These are phyloP conservation scores for Lactarius sanguifluus DNA, from an alignment of 768 basidiomycete species.

Conservation along the genomic window DNA sequence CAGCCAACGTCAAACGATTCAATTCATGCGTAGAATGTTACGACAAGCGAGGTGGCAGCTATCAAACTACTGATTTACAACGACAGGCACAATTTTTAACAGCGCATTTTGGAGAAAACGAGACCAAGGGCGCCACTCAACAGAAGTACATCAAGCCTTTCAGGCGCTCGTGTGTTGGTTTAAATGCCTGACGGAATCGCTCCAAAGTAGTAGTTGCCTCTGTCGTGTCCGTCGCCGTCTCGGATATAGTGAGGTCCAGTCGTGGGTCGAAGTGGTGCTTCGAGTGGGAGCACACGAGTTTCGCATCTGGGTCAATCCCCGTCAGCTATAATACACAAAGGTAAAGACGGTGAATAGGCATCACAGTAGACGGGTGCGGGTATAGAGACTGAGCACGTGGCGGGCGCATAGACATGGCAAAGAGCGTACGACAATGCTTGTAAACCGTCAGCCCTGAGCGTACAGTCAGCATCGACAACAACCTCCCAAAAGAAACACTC, in stretches of 20 bases:
- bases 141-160: slow-evolving; percentile 41
- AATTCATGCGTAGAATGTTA: too few relatives aligned
- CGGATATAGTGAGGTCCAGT: slow-evolving; percentile 58
- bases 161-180: slow-evolving; percentile 53
- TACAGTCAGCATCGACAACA: slow-evolving; percentile 17
- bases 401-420: slow-evolving; percentile 78
- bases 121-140: slow-evolving; percentile 25
- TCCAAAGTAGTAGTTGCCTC: slow-evolving; percentile 44
- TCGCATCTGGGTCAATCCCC: slow-evolving; percentile 54
- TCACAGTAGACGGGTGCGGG: slow-evolving; percentile 81
- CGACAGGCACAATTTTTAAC: background rate
- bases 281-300: slow-evolving; percentile 72
- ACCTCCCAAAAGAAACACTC: background rate
- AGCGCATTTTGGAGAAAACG: background rate
- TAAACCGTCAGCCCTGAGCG: slow-evolving; percentile 60
- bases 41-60: background rate
- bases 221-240: slow-evolving; percentile 40
- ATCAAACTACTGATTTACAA: background rate
- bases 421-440: slow-evolving; percentile 73
- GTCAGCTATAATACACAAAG: background rate
- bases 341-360: slow-evolving; percentile 31
- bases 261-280: slow-evolving; percentile 79
- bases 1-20: background rate
- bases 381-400: slow-evolving; percentile 79
- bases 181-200: slow-evolving; percentile 52